Conservation (phyloP, 2,329 filamentous ascomycete species). For the Sclerotinia minor region DNA sequence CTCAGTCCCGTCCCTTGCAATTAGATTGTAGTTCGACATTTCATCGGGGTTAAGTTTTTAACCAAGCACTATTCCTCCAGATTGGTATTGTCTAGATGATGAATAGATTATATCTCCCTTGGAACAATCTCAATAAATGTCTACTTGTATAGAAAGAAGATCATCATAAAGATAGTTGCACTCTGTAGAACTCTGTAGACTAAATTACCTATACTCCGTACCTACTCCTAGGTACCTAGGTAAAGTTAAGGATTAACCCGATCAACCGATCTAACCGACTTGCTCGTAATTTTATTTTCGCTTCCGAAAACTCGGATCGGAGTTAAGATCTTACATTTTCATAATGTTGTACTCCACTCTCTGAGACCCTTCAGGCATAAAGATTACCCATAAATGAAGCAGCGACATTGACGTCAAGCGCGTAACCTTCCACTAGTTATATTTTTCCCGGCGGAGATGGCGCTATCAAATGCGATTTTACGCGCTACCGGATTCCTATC, state of each 20-base stretch:
- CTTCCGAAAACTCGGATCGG: not conserved
- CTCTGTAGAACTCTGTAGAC: too few relatives aligned
- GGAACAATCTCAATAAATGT: not conserved
- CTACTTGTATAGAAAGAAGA: not conserved
- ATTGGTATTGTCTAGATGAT: not conserved
- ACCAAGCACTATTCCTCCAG: not conserved
- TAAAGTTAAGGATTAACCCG: too few relatives aligned
- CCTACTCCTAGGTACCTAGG: too few relatives aligned
- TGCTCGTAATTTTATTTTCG: not conserved
- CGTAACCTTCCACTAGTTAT: not conserved
- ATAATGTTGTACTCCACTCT: not conserved
- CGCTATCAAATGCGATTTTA: not conserved
- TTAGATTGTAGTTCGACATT: not conserved
- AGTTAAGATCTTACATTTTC: not conserved
- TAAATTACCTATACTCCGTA: too few relatives aligned
- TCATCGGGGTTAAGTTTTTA: too few relatives aligned
- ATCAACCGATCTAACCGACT: not conserved
- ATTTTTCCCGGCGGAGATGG: too few relatives aligned
- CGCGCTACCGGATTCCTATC: not conserved
- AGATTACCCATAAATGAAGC: too few relatives aligned
- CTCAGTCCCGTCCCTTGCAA: not conserved
- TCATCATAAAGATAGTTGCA: too few relatives aligned
- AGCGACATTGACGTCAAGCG: not conserved
- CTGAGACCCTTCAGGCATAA: not conserved
- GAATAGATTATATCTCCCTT: not conserved